phyloP scores from a whole-genome alignment of 305 asterid genomes.

The Solanum hybrid region DNA sequence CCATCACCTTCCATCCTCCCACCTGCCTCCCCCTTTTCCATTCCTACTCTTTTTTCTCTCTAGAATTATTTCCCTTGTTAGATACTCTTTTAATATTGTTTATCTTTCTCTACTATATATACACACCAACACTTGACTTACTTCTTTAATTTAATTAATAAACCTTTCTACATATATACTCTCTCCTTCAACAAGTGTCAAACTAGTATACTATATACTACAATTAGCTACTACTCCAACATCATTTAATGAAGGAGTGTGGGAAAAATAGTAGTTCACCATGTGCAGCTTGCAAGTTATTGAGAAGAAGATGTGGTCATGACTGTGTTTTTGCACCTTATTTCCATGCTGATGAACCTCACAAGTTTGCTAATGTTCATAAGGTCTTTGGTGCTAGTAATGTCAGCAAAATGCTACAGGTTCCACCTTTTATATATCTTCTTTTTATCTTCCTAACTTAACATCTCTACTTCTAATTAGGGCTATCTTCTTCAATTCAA shows the following conservation, averaged over 20 bases:
- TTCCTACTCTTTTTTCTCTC: background rate
- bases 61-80: background rate
- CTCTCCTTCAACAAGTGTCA: background rate
- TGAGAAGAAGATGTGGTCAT: slow-evolving; percentile 11
- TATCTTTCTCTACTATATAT: background rate
- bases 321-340: slow-evolving; percentile 10
- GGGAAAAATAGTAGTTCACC: slow-evolving; percentile 11
- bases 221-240: background rate
- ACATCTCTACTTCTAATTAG: background rate
- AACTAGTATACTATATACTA: background rate
- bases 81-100: background rate
- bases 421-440: background rate
- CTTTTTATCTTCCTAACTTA: background rate
- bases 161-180: background rate
- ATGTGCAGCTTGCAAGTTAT: slow-evolving; percentile 12
- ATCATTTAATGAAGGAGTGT: background rate
- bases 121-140: background rate
- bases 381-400: slow-evolving; percentile 14
- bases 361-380: slow-evolving; percentile 15
- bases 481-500: background rate
- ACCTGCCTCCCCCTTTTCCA: background rate
- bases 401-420: slow-evolving; percentile 14
- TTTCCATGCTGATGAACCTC: slow-evolving; percentile 9
- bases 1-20: background rate
- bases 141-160: background rate